phyloP scores from a whole-genome alignment of 441 rosid species.

The Iberis amara region DNA sequence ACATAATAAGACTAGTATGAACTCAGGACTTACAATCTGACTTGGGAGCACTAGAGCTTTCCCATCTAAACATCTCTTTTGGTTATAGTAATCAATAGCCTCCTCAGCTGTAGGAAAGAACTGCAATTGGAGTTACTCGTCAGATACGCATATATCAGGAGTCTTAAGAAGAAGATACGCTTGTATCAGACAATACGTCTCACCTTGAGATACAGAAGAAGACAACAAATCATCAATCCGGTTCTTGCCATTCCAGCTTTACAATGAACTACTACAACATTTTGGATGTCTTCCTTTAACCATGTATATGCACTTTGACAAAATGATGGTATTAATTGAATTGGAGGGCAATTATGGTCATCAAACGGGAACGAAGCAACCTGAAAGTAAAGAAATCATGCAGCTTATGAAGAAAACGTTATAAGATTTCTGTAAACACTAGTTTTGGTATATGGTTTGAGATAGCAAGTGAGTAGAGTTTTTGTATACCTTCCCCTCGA shows the following conservation, averaged over 20 bases:
- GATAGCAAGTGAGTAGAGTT: too few relatives aligned
- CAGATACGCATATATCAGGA: too few relatives aligned
- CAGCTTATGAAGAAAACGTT: too few relatives aligned
- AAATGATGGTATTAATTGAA: conserved; percentile 72
- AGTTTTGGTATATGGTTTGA: too few relatives aligned
- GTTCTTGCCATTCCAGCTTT: conserved; percentile 99
- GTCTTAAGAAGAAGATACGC: too few relatives aligned
- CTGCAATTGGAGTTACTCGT: conserved; percentile 17
- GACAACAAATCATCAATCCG: conserved; percentile 96
- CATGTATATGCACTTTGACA: conserved; percentile 94
- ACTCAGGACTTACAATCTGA: conserved; percentile 67
- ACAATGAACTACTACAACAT: conserved; percentile 97
- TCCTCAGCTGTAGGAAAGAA: conserved; percentile 75
- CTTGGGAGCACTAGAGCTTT: conserved; percentile 87
- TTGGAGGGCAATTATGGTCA: conserved; percentile 96
- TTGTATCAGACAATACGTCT: background rate
- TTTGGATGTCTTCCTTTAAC: conserved; percentile 97
- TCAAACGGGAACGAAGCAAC: conserved; percentile 97
- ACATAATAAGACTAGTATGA: conserved; percentile 21
- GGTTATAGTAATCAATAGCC: conserved; percentile 65
- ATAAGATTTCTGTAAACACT: too few relatives aligned
- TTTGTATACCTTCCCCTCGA: conserved; percentile 86
- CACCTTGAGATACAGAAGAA: conserved; percentile 84
- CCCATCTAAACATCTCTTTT: conserved; percentile 81
- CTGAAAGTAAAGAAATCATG: conserved; percentile 39